Conservation (phyloP, 176 grass and related monocot genomes). For the Saccharum officinarum region DNA sequence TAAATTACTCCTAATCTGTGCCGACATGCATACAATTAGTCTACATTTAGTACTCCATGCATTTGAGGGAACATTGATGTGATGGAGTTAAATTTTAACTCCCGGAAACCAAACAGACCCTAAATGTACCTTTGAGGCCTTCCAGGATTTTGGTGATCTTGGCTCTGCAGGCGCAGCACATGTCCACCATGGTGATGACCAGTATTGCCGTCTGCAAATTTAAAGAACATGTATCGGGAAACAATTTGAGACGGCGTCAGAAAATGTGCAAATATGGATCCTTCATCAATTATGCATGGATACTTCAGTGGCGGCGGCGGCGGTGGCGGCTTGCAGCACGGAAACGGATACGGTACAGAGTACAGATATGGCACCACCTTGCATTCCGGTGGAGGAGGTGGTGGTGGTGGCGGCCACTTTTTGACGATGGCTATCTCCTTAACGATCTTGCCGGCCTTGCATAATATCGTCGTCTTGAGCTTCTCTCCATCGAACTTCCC, state of each 20-base stretch:
- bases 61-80: too few relatives aligned
- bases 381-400: neutral
- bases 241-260: neutral
- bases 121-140: slow-evolving; percentile 29
- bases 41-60: too few relatives aligned
- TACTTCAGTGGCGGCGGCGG: neutral
- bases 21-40: too few relatives aligned
- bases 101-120: too few relatives aligned
- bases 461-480: slow-evolving; percentile 17
- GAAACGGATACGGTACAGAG: neutral
- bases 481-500: slow-evolving; percentile 26
- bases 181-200: slow-evolving; percentile 21
- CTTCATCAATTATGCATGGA: neutral
- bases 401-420: slow-evolving; percentile 2
- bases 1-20: too few relatives aligned
- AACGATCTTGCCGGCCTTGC: slow-evolving; percentile 6
- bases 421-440: slow-evolving; percentile 20
- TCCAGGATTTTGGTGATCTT: slow-evolving; percentile 27
- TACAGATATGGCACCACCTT: slow-evolving; percentile 27
- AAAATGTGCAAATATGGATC: neutral
- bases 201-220: slow-evolving; percentile 34
- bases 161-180: slow-evolving; percentile 24
- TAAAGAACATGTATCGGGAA: neutral
- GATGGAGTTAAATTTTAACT: too few relatives aligned
- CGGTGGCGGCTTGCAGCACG: too few relatives aligned